phyloP scores from a whole-genome alignment of 2,329 filamentous ascomycete genomes.

The Fusarium drepaniforme region DNA sequence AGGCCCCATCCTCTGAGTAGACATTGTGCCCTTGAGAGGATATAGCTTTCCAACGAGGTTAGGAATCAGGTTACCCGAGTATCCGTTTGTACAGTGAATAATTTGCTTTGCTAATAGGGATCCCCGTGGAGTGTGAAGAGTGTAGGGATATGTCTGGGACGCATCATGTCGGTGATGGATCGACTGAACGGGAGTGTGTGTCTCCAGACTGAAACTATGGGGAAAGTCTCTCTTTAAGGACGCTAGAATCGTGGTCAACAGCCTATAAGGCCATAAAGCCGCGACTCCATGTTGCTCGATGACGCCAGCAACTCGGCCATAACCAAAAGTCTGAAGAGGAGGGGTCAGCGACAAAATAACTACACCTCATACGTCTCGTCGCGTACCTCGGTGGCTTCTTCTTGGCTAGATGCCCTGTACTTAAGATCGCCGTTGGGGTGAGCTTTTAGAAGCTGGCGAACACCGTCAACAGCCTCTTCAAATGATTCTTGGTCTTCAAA shows the following conservation, averaged over 20 bases:
- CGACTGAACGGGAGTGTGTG: background rate
- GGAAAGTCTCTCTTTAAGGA: background rate
- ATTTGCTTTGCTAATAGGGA: background rate
- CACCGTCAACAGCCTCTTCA: background rate
- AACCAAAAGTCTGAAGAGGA: slow-evolving; percentile 2
- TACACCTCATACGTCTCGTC: background rate
- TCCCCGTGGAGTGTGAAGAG: background rate
- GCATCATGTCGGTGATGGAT: background rate
- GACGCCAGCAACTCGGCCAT: background rate
- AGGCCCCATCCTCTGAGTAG: background rate
- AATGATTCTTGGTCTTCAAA: slow-evolving; percentile 21
- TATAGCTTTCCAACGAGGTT: background rate
- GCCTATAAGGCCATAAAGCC: background rate
- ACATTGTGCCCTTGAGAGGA: background rate
- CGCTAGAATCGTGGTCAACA: background rate
- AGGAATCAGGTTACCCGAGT: background rate
- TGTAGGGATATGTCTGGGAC: background rate
- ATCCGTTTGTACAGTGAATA: background rate
- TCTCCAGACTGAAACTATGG: background rate
- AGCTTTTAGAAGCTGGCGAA: slow-evolving; percentile 12
- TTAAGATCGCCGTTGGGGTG: slow-evolving; percentile 17
- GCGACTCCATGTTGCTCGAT: background rate
- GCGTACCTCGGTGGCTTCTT: slow-evolving; percentile 30
- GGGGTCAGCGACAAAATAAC: background rate
- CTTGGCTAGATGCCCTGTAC: slow-evolving; percentile 10